These are phyloP conservation scores for Rhododendron mucronatum DNA, from an alignment of 148 eudicot genomes.

Conservation along the genomic window DNA sequence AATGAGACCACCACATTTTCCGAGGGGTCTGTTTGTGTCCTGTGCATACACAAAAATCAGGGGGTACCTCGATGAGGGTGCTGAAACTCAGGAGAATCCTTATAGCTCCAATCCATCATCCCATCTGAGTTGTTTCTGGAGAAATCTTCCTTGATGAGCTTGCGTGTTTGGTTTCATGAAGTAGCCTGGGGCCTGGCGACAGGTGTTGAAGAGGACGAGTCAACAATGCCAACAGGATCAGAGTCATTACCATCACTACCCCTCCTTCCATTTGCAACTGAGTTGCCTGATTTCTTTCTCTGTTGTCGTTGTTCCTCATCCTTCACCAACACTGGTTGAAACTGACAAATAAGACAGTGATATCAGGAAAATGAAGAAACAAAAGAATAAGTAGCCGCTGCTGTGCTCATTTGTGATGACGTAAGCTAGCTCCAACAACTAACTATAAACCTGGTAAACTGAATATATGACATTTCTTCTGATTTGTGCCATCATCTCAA, in stretches of 20 bases:
- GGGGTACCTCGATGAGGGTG: not conserved
- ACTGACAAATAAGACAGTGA: slow-evolving; percentile 39
- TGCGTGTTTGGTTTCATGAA: slow-evolving; percentile 6
- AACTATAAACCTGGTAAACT: slow-evolving; percentile 73
- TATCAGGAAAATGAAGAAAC: not conserved
- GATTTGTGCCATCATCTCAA: slow-evolving; percentile 98
- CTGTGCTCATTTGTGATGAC: not conserved
- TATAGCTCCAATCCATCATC: not conserved
- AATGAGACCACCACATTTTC: not conserved
- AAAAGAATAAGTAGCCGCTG: not conserved
- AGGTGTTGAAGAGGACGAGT: slow-evolving; percentile 35
- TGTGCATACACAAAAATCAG: not conserved
- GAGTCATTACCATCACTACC: slow-evolving; percentile 19
- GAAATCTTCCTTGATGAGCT: not conserved
- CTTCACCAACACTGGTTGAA: slow-evolving; percentile 82
- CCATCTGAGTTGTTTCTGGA: not conserved
- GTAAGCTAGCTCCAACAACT: slow-evolving; percentile 8
- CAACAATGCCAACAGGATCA: slow-evolving; percentile 24
- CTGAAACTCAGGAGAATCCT: not conserved
- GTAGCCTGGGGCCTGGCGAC: slow-evolving; percentile 16
- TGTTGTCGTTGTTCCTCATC: slow-evolving; percentile 47
- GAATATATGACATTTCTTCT: slow-evolving; percentile 95
- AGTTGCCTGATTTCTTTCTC: slow-evolving; percentile 28
- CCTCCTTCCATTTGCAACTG: slow-evolving; percentile 31
- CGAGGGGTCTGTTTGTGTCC: not conserved